Evolutionary conservation across 2,329 filamentous ascomycete species (phyloP).

Genomic region (Aureobasidium musti): DNA sequence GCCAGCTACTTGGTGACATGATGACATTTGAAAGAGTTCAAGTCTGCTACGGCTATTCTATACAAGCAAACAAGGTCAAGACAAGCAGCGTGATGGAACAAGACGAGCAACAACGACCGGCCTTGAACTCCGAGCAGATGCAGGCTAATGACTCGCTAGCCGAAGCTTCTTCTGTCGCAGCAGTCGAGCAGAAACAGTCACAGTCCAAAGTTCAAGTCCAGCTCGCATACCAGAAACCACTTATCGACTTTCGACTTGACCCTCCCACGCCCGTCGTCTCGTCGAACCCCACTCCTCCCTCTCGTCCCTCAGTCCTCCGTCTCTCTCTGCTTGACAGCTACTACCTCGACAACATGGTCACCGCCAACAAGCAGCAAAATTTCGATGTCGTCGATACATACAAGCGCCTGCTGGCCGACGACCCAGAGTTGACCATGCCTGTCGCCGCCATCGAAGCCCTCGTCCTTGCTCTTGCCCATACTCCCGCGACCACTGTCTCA

Average conservation of each 20-base stretch:
- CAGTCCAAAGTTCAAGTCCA: background rate
- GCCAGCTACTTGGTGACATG: background rate
- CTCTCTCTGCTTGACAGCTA: slow-evolving; percentile 26
- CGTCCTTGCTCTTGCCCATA: slow-evolving; percentile 79
- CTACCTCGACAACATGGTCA: slow-evolving; percentile 6
- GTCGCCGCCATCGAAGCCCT: slow-evolving; percentile 92
- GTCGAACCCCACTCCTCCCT: background rate
- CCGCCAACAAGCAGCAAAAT: slow-evolving; percentile 22
- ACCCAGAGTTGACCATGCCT: slow-evolving; percentile 89
- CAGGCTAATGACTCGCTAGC: slow-evolving; percentile 12
- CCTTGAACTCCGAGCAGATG: background rate
- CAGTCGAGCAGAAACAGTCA: slow-evolving; percentile 14
- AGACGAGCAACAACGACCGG: background rate
- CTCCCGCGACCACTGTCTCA: slow-evolving; percentile 80
- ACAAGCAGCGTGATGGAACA: background rate
- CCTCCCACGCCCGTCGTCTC: background rate
- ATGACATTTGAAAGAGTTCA: too few relatives aligned
- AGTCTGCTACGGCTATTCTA: background rate
- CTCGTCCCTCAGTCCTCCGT: slow-evolving; percentile 1
- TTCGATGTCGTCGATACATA: slow-evolving; percentile 66
- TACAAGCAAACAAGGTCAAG: background rate
- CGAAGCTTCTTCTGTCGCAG: slow-evolving; percentile 9
- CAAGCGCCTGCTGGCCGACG: slow-evolving; percentile 62
- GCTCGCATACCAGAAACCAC: background rate
- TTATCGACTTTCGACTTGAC: background rate